Conservation (phyloP, 2,329 filamentous ascomycete genomes). For the Sphaerostilbella broomeana region DNA sequence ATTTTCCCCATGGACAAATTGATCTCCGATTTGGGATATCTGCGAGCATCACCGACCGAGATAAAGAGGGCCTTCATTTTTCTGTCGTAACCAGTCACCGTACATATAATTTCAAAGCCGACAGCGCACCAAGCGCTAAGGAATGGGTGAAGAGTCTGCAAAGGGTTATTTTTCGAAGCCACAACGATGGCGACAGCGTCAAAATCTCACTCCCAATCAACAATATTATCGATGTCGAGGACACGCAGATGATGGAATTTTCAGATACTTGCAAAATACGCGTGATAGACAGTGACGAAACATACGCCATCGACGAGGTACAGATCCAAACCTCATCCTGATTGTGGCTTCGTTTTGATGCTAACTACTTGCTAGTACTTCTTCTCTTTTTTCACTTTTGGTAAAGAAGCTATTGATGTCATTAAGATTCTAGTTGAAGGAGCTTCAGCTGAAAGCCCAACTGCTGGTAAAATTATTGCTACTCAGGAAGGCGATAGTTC, state of each 20-base stretch:
- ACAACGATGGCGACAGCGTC: slow-evolving; percentile 94
- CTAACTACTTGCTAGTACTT: slow-evolving; percentile 58
- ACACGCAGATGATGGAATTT: slow-evolving; percentile 83
- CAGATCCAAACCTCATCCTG: slow-evolving; percentile 77
- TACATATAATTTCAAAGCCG: slow-evolving; percentile 81
- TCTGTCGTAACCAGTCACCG: slow-evolving; percentile 74
- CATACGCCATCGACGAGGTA: slow-evolving; percentile 90
- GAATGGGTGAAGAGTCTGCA: slow-evolving; percentile 96
- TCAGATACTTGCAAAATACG: slow-evolving; percentile 90
- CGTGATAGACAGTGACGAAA: slow-evolving; percentile 89
- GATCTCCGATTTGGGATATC: slow-evolving; percentile 89
- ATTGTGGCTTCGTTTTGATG: slow-evolving; percentile 47
- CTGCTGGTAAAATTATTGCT: slow-evolving; percentile 18
- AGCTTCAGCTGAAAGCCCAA: slow-evolving; percentile 38
- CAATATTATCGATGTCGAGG: slow-evolving; percentile 88
- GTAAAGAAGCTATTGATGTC: slow-evolving; percentile 74
- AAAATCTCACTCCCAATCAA: slow-evolving; percentile 88
- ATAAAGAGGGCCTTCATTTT: slow-evolving; percentile 72
- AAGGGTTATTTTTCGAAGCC: slow-evolving; percentile 88
- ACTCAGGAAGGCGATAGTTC: slow-evolving; percentile 14
- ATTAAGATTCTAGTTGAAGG: slow-evolving; percentile 67
- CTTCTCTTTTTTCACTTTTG: slow-evolving; percentile 88
- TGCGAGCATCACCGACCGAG: slow-evolving; percentile 68
- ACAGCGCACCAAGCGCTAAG: slow-evolving; percentile 79
- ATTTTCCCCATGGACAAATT: slow-evolving; percentile 87